Evolutionary conservation across 106 monocot genomes (phyloP), one percentile per base, ranked within the genome.

Genomic region (Allium sativum): DNA sequence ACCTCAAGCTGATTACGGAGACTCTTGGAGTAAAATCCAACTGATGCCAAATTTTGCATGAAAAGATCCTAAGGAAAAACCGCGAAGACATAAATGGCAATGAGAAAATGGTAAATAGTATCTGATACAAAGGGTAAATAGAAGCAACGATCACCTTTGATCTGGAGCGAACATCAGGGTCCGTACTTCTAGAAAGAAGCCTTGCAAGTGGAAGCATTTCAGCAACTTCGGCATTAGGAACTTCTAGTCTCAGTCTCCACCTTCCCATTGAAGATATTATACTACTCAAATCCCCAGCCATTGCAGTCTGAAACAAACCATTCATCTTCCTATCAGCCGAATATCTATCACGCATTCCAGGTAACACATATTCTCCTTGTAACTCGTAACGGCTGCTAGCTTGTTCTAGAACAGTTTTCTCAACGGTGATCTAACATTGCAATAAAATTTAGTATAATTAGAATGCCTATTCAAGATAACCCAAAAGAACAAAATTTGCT

Each of bases 181-280:
- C 98, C 41, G 85, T 98, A 78, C 98, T 98, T 70, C 88, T 74
- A 65, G 88, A 98, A 72, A 98, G 84, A 67, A 98, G 82, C 65
- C 92, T 83, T 50, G 91, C 91, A 67, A 98, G 79, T 3, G 98
- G 98, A 77, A 98, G 98, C 98, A 98, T 85, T 70, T 98, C 98
- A 78, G 91, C 77, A 64, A 85, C 85, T 88, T 98, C 98, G 69
- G 98, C 98, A 76, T 53, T 63, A 47, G 98, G 91, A 69, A 98
- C 98, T 78, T 98, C 98, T 21, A 98, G 67, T 69, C 98, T 84
- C 68, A 98, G 58, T 53, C 98, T 75, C 98, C 98, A 98, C 72
- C 98, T 82, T 42, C 98, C 98, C 79, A 98, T 88, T 42, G 91
- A 88, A 62, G 98, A 80, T 45, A 98, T 98, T 58, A 98, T 58